Evolutionary conservation across 2,329 filamentous ascomycete genomes (phyloP), one percentile per base, ranked within the genome.

Genomic region (Penicillium sp.): DNA sequence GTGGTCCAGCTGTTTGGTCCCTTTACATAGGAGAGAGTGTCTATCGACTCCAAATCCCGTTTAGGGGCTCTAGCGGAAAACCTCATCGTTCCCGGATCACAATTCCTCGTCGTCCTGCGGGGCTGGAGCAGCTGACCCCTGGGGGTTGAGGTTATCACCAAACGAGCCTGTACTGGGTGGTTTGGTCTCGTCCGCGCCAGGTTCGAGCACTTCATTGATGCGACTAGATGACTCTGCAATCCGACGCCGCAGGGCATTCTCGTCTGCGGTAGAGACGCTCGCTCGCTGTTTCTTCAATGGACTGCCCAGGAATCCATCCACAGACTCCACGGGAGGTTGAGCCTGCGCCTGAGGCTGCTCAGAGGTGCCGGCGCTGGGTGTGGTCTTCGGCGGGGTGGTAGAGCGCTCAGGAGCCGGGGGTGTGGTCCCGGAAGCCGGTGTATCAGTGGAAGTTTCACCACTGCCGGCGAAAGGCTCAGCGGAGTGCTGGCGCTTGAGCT

Each of bases 401-500:
- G 63, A 60, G n/a, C 61, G 55, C 29, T 58, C 61, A 4, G 53
- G 54, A 18, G 53, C 58, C 29, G 59, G 63, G 10, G 62, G 65
- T 3, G 67, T 66, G 4, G 59, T 63, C 20, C 58, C 61, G n/a
- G 67, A 56, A 19, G 56, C 62, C 4, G 61, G 57, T 7, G 67
- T 67, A 36, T 59, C 68, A 14, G 64, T 61, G 23, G 65, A 57
- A 16, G 56, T 59, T 15, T 46, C 54, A 4, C 42, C 57, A 16
- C 48, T 70, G 36, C 61, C 62, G 11, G 74, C 60, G 19, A 67
- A 47, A 2, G 77, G 76, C 43, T 83, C 80, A 13, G 77, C 74
- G 8, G 80, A 83, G 57, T 82, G 80, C 56, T 81, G 78, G 36
- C 80, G 76, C 71, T 84, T 84, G 41, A 84, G 72, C 80, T 83